Percentiles rank a stretch among this genome's conserved stretches.
phyloP scores from a whole-genome alignment of 257 asterid genomes.

The Parsonsia alboflavescens region DNA sequence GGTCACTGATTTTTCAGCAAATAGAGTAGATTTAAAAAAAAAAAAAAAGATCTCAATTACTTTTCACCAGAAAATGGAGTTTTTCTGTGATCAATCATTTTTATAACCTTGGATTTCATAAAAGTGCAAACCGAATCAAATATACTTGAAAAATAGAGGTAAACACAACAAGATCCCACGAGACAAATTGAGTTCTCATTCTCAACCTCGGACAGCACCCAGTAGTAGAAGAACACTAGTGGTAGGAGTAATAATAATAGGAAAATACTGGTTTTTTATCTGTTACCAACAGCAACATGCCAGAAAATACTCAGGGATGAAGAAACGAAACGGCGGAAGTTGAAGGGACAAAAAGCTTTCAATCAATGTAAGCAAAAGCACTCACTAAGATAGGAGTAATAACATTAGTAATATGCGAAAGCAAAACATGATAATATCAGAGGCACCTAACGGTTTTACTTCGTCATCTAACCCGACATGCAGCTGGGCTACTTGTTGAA shows the following conservation, averaged over 20 bases:
- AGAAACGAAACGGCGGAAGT: background rate
- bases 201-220: background rate
- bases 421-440: background rate
- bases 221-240: background rate
- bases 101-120: too few species aligned
- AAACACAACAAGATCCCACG: too few species aligned
- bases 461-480: conserved; percentile 75
- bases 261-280: background rate
- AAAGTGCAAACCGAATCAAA: too few species aligned
- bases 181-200: background rate
- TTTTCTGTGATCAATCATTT: too few species aligned
- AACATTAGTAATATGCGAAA: background rate
- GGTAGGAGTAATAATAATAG: too few species aligned
- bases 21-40: too few species aligned
- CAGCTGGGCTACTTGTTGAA: conserved; percentile 68
- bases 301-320: background rate
- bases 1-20: too few species aligned
- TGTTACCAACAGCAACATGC: background rate
- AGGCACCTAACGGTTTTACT: conserved; percentile 6
- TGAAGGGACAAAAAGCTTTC: too few species aligned
- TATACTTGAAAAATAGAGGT: too few species aligned
- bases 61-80: too few species aligned
- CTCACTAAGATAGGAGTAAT: background rate
- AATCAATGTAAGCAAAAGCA: too few species aligned
- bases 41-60: too few species aligned